Percentiles rank a stretch among this genome's conserved stretches.
These are phyloP conservation scores for Yarrowia sp. DNA, from an alignment of 805 yeast species.

Conservation along the genomic window DNA sequence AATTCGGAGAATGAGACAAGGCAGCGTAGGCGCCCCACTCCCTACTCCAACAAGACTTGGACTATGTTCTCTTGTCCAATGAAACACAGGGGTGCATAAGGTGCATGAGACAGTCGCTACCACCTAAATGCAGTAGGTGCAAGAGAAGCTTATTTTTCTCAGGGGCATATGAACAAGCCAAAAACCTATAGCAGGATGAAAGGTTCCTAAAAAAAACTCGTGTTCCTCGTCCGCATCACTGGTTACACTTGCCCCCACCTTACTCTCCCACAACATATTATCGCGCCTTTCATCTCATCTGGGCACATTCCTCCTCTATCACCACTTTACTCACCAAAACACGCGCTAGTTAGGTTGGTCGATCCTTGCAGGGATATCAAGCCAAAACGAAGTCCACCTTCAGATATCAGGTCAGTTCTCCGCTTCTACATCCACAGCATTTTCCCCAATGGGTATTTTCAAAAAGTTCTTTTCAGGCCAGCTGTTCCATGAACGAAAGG, in stretches of 20 bases:
- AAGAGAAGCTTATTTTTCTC: not conserved
- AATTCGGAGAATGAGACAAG: too few relatives aligned
- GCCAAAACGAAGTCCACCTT: not conserved
- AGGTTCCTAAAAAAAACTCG: not conserved
- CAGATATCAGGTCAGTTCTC: not conserved
- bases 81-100: constrained; percentile 15
- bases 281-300: not conserved
- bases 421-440: not conserved
- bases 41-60: too few relatives aligned
- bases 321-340: not conserved
- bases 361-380: constrained; percentile 11
- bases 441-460: not conserved
- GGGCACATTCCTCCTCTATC: not conserved
- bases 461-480: constrained; percentile 14
- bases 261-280: not conserved
- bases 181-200: not conserved
- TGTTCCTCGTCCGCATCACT: not conserved
- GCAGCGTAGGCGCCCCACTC: too few relatives aligned
- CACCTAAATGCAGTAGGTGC: constrained; percentile 1
- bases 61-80: not conserved
- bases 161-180: not conserved
- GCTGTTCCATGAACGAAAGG: constrained; percentile 13
- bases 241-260: not conserved
- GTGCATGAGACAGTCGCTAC: not conserved
- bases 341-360: constrained; percentile 5